Conservation (phyloP, 805 yeast genomes). For the Metschnikowia lachancei region DNA sequence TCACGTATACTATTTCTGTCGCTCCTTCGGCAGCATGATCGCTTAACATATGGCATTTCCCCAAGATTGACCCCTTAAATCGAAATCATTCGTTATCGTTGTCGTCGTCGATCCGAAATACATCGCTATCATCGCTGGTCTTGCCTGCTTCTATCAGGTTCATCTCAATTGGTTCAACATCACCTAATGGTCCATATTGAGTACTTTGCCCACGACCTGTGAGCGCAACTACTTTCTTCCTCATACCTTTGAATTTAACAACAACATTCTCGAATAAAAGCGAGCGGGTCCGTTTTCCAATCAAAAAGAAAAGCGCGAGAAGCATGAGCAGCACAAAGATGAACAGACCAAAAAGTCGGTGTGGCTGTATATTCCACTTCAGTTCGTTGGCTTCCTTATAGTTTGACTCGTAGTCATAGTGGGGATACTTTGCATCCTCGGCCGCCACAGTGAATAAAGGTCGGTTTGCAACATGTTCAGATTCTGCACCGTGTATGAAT, state of each 20-base stretch:
- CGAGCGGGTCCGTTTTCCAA: conserved; percentile 30
- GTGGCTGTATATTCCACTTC: conserved; percentile 46
- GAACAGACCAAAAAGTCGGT: conserved; percentile 40
- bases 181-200: conserved; percentile 1
- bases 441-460: conserved; percentile 37
- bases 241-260: not conserved
- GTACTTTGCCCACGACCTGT: not conserved
- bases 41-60: too few species aligned
- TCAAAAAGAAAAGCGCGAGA: conserved; percentile 30
- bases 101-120: conserved; percentile 6
- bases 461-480: conserved; percentile 36
- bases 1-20: too few species aligned
- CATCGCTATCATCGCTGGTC: not conserved
- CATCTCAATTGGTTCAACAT: conserved; percentile 11
- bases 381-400: conserved; percentile 31
- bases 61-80: too few species aligned
- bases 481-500: conserved; percentile 55
- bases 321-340: conserved; percentile 28
- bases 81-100: not conserved
- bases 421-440: conserved; percentile 18
- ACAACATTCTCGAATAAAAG: not conserved
- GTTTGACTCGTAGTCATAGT: conserved; percentile 31
- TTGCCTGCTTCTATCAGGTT: conserved; percentile 6
- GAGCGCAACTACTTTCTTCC: not conserved
- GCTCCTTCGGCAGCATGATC: too few species aligned